Evolutionary conservation across 352 stramenopile species (phyloP), one percentile per base, ranked within the genome.

Genomic region (Phytophthora multivora): DNA sequence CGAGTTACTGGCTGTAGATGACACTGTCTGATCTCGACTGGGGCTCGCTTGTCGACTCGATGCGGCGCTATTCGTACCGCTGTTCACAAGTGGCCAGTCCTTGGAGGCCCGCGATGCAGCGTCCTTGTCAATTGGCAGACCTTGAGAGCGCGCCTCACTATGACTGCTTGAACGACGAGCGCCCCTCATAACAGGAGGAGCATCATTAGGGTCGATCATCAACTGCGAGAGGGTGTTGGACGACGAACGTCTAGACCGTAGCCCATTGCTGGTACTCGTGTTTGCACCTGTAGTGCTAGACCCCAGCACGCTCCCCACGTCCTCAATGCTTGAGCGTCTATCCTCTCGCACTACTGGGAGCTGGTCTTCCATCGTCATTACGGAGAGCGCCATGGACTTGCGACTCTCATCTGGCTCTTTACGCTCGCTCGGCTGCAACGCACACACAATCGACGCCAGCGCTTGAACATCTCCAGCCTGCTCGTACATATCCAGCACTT

Each of bases 401-500:
- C 54, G 46, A 19, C 50, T 51, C 19, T 61, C 45, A 4, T 71
- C 48, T 16, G 16, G 16, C 16, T 69, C 50, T 26, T 70, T 60
- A 30, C 48, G 55, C n/a, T 82, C 76, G 31, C 46, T 72, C 15
- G 74, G 70, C 43, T 79, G 71, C 2, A 96, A 61, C 1, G 78
- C 72, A 41, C 85, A 96, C 35, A 91, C 85, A 40, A 96, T 94
- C 1, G 85, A 89, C 21, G 83, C 87, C 16, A 93, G 63, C 0
- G 86, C 75, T 30, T 88, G 81, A 1, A 96, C 60, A 52, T 96
- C 87, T 28, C 87, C 84, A 11, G 73, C 69, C 11, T 91, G 74
- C 54, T 96, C 88, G 58, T 92, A 95, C 71, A 96, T 89, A 25
- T 69, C 51, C 11, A 96, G 61, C 30, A 96, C 62, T 57, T 91